These are phyloP conservation scores for Berberis thunbergii DNA, from an alignment of 164 flowering plant genomes.

Conservation along the genomic window DNA sequence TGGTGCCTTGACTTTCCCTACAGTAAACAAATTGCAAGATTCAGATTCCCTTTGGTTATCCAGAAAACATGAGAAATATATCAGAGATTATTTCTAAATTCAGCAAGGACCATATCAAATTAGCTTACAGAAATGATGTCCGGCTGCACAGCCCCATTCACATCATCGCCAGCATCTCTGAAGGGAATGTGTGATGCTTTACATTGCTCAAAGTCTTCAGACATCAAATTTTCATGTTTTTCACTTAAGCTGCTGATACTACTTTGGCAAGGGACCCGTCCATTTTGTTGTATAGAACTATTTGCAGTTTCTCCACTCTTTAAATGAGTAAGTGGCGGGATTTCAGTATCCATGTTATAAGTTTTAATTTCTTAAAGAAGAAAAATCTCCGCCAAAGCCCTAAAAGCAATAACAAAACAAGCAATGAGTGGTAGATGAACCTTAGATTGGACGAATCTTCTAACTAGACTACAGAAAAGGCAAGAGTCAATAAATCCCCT, in stretches of 20 bases:
- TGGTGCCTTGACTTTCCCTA: slow-evolving; percentile 26
- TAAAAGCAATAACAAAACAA: background rate
- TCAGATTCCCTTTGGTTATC: background rate
- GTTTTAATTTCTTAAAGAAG: slow-evolving; percentile 2
- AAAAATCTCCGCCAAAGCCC: slow-evolving; percentile 4
- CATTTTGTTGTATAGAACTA: slow-evolving; percentile 11
- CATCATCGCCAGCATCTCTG: slow-evolving; percentile 8
- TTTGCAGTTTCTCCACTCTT: slow-evolving; percentile 23
- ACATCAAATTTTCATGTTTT: slow-evolving; percentile 18
- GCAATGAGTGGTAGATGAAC: background rate
- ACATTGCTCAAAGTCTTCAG: slow-evolving; percentile 16
- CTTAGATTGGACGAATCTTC: too few relatives aligned
- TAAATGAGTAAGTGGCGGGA: slow-evolving; percentile 10
- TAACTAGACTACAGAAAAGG: too few relatives aligned
- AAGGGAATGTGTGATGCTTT: background rate
- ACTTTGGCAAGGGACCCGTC: slow-evolving; percentile 13
- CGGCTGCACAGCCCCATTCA: slow-evolving; percentile 8
- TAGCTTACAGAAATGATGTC: slow-evolving; percentile 21
- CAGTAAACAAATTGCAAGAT: slow-evolving; percentile 1
- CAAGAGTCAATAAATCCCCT: too few relatives aligned
- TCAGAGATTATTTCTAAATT: background rate
- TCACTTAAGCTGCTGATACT: slow-evolving; percentile 5
- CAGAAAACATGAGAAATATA: background rate
- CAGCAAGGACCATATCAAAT: background rate
- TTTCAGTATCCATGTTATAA: slow-evolving; percentile 16